Evolutionary conservation across 1,284 basidiomycete species (phyloP).

Genomic region (Pyrrhoderma lamaoense): DNA sequence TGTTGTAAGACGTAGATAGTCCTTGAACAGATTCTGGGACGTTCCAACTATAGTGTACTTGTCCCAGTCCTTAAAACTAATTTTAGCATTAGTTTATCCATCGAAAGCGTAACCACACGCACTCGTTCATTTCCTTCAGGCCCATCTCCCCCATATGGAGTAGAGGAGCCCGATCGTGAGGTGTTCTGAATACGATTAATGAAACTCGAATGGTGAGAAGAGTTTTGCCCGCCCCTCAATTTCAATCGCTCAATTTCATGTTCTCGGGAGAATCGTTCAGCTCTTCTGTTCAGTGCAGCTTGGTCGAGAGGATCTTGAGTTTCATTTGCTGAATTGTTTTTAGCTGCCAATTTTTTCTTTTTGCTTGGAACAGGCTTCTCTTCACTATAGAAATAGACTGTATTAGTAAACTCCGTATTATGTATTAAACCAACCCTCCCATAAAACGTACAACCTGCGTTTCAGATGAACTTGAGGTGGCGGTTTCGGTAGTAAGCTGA

Average conservation of each 20-base stretch:
- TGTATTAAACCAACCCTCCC: not conserved
- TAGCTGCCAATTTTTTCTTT: slow-evolving; percentile 45
- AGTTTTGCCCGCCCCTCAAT: slow-evolving; percentile 29
- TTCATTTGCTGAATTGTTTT: slow-evolving; percentile 8
- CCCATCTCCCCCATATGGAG: slow-evolving; percentile 45
- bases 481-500: slow-evolving; percentile 61
- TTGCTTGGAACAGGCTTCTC: slow-evolving; percentile 42
- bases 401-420: not conserved
- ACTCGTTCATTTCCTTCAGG: slow-evolving; percentile 61
- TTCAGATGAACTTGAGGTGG: slow-evolving; percentile 46
- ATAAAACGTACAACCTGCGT: slow-evolving; percentile 53
- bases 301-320: slow-evolving; percentile 55
- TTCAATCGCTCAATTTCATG: slow-evolving; percentile 75
- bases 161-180: slow-evolving; percentile 42
- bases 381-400: slow-evolving; percentile 28
- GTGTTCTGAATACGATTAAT: slow-evolving; percentile 30
- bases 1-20: slow-evolving; percentile 91
- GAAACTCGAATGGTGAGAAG: slow-evolving; percentile 45
- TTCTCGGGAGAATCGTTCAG: slow-evolving; percentile 73
- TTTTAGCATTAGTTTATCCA: slow-evolving; percentile 10
- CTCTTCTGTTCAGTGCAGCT: slow-evolving; percentile 59
- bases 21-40: slow-evolving; percentile 85
- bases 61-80: slow-evolving; percentile 96
- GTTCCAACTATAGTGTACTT: slow-evolving; percentile 92
- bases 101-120: slow-evolving; percentile 26